Conservation (phyloP, 805 yeast genomes). For the Candida railenensis region DNA sequence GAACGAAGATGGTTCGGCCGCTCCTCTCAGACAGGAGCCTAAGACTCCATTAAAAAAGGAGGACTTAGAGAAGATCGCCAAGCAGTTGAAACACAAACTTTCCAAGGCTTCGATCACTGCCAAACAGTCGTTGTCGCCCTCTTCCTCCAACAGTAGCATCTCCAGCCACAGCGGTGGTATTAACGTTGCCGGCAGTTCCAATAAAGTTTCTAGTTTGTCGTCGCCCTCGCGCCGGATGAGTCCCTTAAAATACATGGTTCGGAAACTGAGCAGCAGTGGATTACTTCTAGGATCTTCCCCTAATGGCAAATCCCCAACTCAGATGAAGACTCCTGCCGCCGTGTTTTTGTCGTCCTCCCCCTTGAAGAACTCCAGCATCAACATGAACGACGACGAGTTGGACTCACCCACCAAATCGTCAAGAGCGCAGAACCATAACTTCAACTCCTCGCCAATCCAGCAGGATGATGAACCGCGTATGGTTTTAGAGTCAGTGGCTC, state of each 20-base stretch:
- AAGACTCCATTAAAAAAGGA: constrained; percentile 43
- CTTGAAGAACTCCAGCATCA: constrained; percentile 19
- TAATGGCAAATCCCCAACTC: constrained; percentile 39
- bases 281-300: constrained; percentile 23
- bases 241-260: constrained; percentile 6
- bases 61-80: constrained; percentile 44
- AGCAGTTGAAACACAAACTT: constrained; percentile 39
- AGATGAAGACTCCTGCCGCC: constrained; percentile 35
- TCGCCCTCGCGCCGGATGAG: constrained; percentile 15
- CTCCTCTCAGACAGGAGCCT: constrained; percentile 11
- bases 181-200: constrained; percentile 20
- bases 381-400: constrained; percentile 9
- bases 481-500: constrained; percentile 29
- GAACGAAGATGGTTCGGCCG: constrained; percentile 1
- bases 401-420: constrained; percentile 34
- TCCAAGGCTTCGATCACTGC: constrained; percentile 46
- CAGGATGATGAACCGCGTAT: constrained; percentile 18
- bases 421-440: neutral
- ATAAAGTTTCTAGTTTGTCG: constrained; percentile 10
- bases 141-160: constrained; percentile 5
- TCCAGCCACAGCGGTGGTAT: constrained; percentile 17
- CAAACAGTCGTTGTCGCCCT: constrained; percentile 28
- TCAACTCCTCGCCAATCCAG: constrained; percentile 4
- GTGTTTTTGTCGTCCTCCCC: constrained; percentile 36
- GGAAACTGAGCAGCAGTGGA: constrained; percentile 2